Base-by-base conservation (phyloP, 2,329 filamentous ascomycete species). In the Diaporthe amygdali region DNA sequence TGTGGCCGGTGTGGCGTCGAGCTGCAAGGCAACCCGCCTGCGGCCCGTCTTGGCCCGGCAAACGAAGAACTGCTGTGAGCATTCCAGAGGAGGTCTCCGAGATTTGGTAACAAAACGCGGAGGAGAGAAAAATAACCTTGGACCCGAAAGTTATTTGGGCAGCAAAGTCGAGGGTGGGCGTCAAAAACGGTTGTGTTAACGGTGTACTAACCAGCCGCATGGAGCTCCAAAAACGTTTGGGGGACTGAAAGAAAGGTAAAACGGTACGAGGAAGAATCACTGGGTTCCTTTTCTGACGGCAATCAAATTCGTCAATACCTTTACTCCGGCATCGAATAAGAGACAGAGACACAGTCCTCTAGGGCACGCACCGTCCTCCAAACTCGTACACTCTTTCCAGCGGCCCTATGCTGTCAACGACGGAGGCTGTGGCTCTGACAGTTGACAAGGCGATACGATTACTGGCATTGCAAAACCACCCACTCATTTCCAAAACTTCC, bases 1-100 rank as follows among this genome's bases (percentile, higher is more conserved):
- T 51, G 15, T 22, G 55, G 66, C 52, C 44, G n/a, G 41, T 41
- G 66, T 68, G 66, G 66, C 66, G 66, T 56, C 66, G 39, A 59
- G 52, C 52, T 59, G 52, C 39, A 30, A 37, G 9, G 7, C 34
- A 8, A 17, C 9, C 27, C 46, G 37, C 9, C 39, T 30, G n/a
- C 37, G 49, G 10, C 10, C 30, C 37, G 9, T 67, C 6, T 12
- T 7, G 64, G 17, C 22, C 49, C 49, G 44, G 32, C n/a, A 27
- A 20, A 66, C 39, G 25, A 56, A 15, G 32, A 17, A 20, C n/a
- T 47, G 44, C n/a, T n/a, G 32, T 34, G 41, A 37, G 59, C 14
- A 34, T 17, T 25, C 27, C 41, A 47, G 41, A 30, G 20, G 47
- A 41, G 14, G 14, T 34, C 25, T 25, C 20, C 41, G 25, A 14